Base-by-base conservation (phyloP, 2,329 filamentous ascomycete species). In the Thelonectria blattea region DNA sequence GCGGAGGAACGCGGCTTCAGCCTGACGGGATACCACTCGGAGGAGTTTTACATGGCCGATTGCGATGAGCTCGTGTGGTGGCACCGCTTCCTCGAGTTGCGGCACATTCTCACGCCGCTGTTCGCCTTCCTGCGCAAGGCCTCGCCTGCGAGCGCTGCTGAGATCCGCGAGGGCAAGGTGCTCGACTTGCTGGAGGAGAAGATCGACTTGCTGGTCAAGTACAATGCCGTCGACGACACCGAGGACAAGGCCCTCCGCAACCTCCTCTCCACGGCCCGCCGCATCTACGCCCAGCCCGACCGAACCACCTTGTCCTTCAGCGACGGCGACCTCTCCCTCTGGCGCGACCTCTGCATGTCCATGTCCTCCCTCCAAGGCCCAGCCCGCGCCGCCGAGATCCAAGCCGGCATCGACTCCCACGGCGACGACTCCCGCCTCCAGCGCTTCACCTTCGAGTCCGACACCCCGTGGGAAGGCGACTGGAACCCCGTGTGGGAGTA, bases 181-280 rank as follows among this genome's bases (percentile, higher is more conserved):
- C 60, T 50, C 5, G 47, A 66, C 18, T 42, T 43, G 14, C 62
- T 67, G 27, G 37, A 42, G 0, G 20, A 43, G 8, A 67, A 67
- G 52, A 15, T 67, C 7, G 15, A 50, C 2, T 20, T 67, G 8
- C 52, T 67, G 39, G 20, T 58, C 52, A 14, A 53, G 32, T 49
- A 65, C 22, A 3, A 48, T 1, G 62, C 60, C 30, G 15, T 66
- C 20, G 43, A 49, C 12, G n/a, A 30, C 0, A 8, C 15, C 2
- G 65, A 67, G 34, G 10, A 47, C 27, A 12, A 18, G 18, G 15
- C 58, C 1, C 42, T 65, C 14, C 24, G 32, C 4, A 30, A 11
- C 5, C 27, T 67, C 1, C 42, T n/a, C 1, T 2, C 7, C 7
- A 43, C 53, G 27, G 32, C 64, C 1, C 27, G 47, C 9, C 14